Percentiles rank a stretch among this genome's conserved stretches.
Conservation (phyloP, 257 asterid genomes). For the Salvia hispanica region DNA sequence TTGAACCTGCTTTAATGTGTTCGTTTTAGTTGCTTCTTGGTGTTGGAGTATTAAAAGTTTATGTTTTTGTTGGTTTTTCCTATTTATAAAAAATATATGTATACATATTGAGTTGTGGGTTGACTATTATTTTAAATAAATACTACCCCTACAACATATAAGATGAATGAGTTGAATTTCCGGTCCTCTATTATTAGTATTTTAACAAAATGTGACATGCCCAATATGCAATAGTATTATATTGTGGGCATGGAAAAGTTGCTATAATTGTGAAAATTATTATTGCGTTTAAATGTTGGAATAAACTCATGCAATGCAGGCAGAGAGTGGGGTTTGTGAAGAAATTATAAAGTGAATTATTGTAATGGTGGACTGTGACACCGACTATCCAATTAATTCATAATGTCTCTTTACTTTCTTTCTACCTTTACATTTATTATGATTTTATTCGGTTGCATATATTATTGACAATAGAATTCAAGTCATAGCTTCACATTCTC, state of each 20-base stretch:
- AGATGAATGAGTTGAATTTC: no score
- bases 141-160: no score
- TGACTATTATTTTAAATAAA: no score
- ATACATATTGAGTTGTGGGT: no score
- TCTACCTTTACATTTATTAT: constrained; percentile 21
- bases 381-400: constrained; percentile 37
- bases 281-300: constrained; percentile 4
- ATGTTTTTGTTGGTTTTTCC: no score
- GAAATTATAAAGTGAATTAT: constrained; percentile 22
- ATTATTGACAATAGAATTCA: not conserved
- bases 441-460: constrained; percentile 4
- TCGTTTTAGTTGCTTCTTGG: constrained; percentile 21
- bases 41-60: not conserved
- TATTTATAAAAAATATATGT: no score
- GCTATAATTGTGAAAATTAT: constrained; percentile 1
- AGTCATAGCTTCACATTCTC: not conserved
- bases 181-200: no score
- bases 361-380: constrained; percentile 28
- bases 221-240: not conserved
- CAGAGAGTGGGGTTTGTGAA: constrained; percentile 16
- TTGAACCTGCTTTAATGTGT: constrained; percentile 33
- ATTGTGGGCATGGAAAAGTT: not conserved
- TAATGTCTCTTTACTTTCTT: constrained; percentile 31
- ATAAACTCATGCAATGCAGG: not conserved
- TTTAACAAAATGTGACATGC: not conserved